phyloP scores from a whole-genome alignment of 2,329 filamentous ascomycete genomes.

The Westerdykella aurantiaca region DNA sequence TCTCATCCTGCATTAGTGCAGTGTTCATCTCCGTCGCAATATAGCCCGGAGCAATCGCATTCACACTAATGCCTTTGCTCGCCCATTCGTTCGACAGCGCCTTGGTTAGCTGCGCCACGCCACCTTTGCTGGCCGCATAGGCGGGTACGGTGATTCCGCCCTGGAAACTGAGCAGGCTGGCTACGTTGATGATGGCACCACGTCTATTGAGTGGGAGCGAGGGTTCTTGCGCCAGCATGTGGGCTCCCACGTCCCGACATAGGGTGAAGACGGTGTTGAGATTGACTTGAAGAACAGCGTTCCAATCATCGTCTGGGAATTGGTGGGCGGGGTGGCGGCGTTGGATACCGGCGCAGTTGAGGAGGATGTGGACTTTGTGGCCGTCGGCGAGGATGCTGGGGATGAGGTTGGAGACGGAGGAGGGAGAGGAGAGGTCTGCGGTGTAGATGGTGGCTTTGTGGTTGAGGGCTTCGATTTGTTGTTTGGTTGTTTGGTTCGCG shows the following conservation, averaged over 20 bases:
- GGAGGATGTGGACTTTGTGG: slow-evolving; percentile 64
- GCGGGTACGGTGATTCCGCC: slow-evolving; percentile 84
- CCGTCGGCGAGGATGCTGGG: slow-evolving; percentile 58
- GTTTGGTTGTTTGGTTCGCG: slow-evolving; percentile 46
- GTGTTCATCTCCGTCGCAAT: slow-evolving; percentile 93
- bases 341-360: slow-evolving; percentile 87
- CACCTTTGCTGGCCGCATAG: slow-evolving; percentile 81
- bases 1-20: slow-evolving; percentile 67
- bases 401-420: slow-evolving; percentile 56
- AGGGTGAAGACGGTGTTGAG: slow-evolving; percentile 75
- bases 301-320: slow-evolving; percentile 74
- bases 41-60: slow-evolving; percentile 85
- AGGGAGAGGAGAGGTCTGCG: slow-evolving; percentile 60
- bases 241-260: slow-evolving; percentile 68
- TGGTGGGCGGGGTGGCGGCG: slow-evolving; percentile 66
- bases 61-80: slow-evolving; percentile 71
- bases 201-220: slow-evolving; percentile 48
- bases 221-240: slow-evolving; percentile 60
- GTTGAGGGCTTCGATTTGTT: slow-evolving; percentile 63
- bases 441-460: slow-evolving; percentile 63
- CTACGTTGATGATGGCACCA: slow-evolving; percentile 78
- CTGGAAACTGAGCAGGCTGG: slow-evolving; percentile 74
- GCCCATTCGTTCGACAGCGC: slow-evolving; percentile 84
- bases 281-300: slow-evolving; percentile 81
- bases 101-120: slow-evolving; percentile 78